phyloP scores from a whole-genome alignment of 139 green algal species.

The Axilococcus clingmanii region DNA sequence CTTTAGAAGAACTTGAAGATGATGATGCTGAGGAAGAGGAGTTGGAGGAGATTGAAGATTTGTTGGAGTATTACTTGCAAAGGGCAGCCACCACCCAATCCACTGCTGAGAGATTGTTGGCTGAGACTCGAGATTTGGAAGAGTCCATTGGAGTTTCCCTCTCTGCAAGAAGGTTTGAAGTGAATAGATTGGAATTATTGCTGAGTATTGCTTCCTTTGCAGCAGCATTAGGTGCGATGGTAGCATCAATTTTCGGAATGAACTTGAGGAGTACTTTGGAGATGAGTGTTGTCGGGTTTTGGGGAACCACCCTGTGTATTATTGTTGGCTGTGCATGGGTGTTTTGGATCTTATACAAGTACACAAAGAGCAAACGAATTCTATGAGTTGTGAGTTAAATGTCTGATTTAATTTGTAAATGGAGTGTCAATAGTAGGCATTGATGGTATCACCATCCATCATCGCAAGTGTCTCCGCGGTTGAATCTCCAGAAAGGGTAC shows the following conservation, averaged over 20 bases:
- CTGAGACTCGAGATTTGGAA: slow-evolving; percentile 78
- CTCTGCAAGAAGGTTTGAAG: slow-evolving; percentile 62
- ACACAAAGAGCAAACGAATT: slow-evolving; percentile 70
- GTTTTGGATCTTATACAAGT: slow-evolving; percentile 58
- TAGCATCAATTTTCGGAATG: slow-evolving; percentile 81
- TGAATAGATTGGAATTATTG: slow-evolving; percentile 83
- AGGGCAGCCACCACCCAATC: slow-evolving; percentile 53
- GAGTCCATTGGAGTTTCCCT: slow-evolving; percentile 84
- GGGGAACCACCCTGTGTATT: slow-evolving; percentile 64
- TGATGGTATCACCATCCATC: no score
- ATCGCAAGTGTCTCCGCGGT: no score
- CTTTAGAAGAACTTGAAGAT: slow-evolving; percentile 59
- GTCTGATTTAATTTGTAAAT: no score
- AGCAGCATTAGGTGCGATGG: slow-evolving; percentile 74
- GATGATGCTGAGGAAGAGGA: slow-evolving; percentile 47
- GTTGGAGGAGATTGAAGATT: slow-evolving; percentile 74
- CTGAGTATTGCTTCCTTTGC: slow-evolving; percentile 85
- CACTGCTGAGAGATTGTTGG: slow-evolving; percentile 63
- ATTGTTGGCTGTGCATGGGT: slow-evolving; percentile 59
- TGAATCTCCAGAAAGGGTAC: no score
- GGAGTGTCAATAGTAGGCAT: no score
- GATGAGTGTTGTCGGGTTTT: slow-evolving; percentile 71
- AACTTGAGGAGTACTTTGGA: slow-evolving; percentile 61
- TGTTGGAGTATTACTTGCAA: slow-evolving; percentile 94
- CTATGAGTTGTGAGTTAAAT: no score